Conservation (phyloP, 345 rosid species). For the Iberis pinnata region DNA sequence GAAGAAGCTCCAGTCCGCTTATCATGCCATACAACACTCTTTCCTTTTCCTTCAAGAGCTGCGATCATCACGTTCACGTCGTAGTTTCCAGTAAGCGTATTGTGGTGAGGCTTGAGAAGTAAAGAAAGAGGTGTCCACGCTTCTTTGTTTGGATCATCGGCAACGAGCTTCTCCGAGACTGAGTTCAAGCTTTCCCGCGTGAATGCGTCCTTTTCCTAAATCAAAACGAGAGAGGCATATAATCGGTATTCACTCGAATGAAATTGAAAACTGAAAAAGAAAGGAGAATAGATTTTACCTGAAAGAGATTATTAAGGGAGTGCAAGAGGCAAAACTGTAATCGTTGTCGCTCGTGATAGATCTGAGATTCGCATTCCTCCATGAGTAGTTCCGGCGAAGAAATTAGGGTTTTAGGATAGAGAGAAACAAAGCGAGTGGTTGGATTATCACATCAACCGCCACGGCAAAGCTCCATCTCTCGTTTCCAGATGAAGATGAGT, state of each 20-base stretch:
- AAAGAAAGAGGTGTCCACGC: conserved; percentile 66
- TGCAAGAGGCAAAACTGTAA: conserved; percentile 81
- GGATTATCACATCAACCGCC: no score
- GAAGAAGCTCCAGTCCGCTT: conserved; percentile 48
- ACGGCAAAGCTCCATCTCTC: not conserved
- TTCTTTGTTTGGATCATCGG: conserved; percentile 47
- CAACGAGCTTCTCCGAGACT: conserved; percentile 53
- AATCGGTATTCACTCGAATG: not conserved
- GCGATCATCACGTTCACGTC: conserved; percentile 76
- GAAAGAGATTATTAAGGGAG: conserved; percentile 86
- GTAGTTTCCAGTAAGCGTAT: conserved; percentile 69
- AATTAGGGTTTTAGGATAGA: not conserved
- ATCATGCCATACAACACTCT: conserved; percentile 75
- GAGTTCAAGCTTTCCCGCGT: conserved; percentile 51
- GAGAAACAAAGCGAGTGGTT: not conserved
- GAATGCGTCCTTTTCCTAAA: conserved; percentile 61
- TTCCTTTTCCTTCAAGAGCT: conserved; percentile 60
- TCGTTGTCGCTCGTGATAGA: conserved; percentile 80
- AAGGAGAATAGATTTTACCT: conserved; percentile 38
- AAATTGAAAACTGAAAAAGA: not conserved
- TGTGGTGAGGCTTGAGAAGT: conserved; percentile 76
- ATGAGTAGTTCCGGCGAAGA: not conserved
- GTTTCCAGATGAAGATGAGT: conserved; percentile 14
- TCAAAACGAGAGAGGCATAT: not conserved
- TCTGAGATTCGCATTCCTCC: conserved; percentile 36